Conservation (phyloP, 495 filamentous ascomycete genomes). For the Letharia lupina region DNA sequence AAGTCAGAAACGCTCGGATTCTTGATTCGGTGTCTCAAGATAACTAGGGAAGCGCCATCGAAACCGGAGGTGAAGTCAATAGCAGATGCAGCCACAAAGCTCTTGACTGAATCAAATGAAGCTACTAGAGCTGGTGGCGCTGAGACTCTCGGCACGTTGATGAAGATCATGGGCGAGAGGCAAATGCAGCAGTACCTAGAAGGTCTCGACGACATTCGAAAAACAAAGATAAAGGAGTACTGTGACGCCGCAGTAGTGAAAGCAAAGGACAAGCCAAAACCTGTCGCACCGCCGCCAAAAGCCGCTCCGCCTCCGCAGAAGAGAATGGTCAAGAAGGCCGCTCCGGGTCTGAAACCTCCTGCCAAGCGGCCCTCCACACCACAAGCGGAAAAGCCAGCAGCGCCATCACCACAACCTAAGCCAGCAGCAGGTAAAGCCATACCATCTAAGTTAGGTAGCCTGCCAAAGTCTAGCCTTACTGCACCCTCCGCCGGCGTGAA, state of each 20-base stretch:
- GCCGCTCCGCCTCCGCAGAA: slow-evolving; percentile 35
- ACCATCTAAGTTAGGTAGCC: slow-evolving; percentile 53
- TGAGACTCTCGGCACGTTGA: slow-evolving; percentile 85
- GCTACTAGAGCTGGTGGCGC: slow-evolving; percentile 78
- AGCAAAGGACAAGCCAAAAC: slow-evolving; percentile 93
- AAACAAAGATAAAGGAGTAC: slow-evolving; percentile 93
- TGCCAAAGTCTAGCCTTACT: slow-evolving; percentile 60
- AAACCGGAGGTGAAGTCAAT: slow-evolving; percentile 79
- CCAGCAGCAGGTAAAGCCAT: slow-evolving; percentile 48
- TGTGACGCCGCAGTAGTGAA: slow-evolving; percentile 89
- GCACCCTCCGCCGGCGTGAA: slow-evolving; percentile 57
- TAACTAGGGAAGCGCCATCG: slow-evolving; percentile 69
- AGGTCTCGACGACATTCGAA: slow-evolving; percentile 89
- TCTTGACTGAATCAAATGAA: slow-evolving; percentile 81
- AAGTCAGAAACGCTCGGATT: slow-evolving; percentile 93
- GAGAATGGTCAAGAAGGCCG: slow-evolving; percentile 43
- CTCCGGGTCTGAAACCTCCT: slow-evolving; percentile 45
- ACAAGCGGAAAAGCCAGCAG: slow-evolving; percentile 42
- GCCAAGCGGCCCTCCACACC: slow-evolving; percentile 50
- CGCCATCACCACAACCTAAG: slow-evolving; percentile 42
- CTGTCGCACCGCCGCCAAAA: slow-evolving; percentile 58
- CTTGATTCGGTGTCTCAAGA: slow-evolving; percentile 76
- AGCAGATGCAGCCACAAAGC: slow-evolving; percentile 75
- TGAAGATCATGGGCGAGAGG: slow-evolving; percentile 97
- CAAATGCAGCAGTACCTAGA: slow-evolving; percentile 96